These are phyloP conservation scores for Botryosphaeria dothidea DNA, from an alignment of 2,329 filamentous ascomycete genomes.

Conservation along the genomic window DNA sequence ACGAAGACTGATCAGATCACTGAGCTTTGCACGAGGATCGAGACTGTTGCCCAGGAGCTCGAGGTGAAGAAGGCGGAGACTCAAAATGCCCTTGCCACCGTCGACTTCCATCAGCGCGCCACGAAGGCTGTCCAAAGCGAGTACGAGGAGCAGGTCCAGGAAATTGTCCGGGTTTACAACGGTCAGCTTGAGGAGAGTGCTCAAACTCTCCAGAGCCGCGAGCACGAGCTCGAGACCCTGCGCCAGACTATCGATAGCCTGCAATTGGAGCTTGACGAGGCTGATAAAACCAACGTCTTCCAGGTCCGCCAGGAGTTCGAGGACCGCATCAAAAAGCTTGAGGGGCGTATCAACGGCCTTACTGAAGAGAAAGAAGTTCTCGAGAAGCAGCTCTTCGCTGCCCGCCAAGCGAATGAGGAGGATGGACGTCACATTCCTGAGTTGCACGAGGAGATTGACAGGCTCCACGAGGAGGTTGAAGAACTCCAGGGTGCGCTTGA, in stretches of 20 bases:
- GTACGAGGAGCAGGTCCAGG: conserved; percentile 18
- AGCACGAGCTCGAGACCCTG: conserved; percentile 11
- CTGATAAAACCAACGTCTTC: conserved; percentile 14
- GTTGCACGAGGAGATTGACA: conserved; percentile 14
- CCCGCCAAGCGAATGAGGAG: conserved; percentile 15
- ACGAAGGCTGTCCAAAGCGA: conserved; percentile 10
- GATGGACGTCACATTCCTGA: conserved; percentile 11
- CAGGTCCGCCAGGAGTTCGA: conserved; percentile 19
- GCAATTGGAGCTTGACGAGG: conserved; percentile 11
- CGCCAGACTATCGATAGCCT: conserved; percentile 12
- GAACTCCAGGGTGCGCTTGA: conserved; percentile 15
- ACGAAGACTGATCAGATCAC: conserved; percentile 13
- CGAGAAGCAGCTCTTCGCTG: conserved; percentile 17
- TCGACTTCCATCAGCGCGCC: conserved; percentile 16
- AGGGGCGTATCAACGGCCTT: conserved; percentile 13
- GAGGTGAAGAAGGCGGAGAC: conserved; percentile 15
- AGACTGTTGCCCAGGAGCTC: conserved; percentile 7
- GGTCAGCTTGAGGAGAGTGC: conserved; percentile 16
- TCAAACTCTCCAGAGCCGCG: conserved; percentile 1
- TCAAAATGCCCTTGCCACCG: neutral
- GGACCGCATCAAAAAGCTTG: conserved; percentile 11
- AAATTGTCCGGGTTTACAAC: conserved; percentile 18
- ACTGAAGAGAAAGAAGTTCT: conserved; percentile 17
- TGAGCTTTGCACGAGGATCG: conserved; percentile 10
- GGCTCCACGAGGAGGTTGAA: conserved; percentile 17